Evolutionary conservation across 192 early-diverging fungal species (phyloP).

Genomic region (Dimargaris cristalligena): DNA sequence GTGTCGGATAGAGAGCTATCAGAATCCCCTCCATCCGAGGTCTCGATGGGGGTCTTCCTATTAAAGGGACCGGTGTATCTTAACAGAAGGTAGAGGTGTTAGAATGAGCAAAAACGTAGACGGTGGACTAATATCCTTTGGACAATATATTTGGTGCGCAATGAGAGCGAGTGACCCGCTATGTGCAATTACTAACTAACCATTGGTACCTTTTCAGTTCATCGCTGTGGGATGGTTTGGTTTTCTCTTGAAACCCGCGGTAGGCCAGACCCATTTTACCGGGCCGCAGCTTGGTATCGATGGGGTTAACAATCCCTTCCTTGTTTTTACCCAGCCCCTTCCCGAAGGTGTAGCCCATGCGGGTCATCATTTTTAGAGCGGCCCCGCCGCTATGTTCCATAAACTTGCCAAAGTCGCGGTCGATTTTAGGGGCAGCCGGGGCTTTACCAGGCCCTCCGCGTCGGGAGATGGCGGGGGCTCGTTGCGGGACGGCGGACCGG

Average conservation of each 20-base stretch:
- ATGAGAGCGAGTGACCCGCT: too few species aligned
- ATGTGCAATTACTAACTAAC: too few species aligned
- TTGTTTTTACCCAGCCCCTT: slow-evolving; percentile 78
- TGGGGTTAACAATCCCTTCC: slow-evolving; percentile 75
- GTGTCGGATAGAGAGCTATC: not conserved
- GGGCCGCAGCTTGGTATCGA: slow-evolving; percentile 74
- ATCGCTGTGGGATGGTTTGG: slow-evolving; percentile 37
- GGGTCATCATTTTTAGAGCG: slow-evolving; percentile 67
- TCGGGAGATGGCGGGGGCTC: too few species aligned
- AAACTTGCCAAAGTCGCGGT: slow-evolving; percentile 67
- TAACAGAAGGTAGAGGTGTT: not conserved
- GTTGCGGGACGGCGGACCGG: too few species aligned
- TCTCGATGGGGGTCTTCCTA: not conserved
- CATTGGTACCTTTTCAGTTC: slow-evolving; percentile 14
- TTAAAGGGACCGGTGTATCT: not conserved
- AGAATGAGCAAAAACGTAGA: not conserved
- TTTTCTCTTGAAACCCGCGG: slow-evolving; percentile 62
- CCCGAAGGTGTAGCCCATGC: slow-evolving; percentile 81
- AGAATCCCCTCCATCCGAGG: not conserved
- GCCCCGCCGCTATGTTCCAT: slow-evolving; percentile 55
- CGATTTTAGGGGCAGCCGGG: not conserved
- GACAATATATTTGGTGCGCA: too few species aligned
- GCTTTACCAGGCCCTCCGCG: too few species aligned
- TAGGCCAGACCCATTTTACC: slow-evolving; percentile 66
- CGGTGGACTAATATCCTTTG: too few species aligned